Percentiles rank a stretch among this genome's conserved stretches.
Evolutionary conservation across 2,329 filamentous ascomycete genomes (phyloP).

Genomic region (Dendryphion nanum): DNA sequence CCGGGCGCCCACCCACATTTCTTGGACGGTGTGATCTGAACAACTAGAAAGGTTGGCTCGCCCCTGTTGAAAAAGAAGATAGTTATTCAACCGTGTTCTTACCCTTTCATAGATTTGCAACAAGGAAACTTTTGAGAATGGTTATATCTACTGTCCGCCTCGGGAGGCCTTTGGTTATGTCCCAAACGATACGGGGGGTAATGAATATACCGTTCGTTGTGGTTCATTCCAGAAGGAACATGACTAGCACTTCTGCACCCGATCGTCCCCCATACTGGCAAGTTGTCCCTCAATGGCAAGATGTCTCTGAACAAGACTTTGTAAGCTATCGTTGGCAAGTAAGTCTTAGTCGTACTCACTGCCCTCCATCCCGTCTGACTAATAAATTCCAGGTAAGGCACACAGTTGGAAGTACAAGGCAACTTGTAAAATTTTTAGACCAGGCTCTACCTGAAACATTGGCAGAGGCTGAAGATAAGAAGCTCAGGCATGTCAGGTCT

Average conservation of each 20-base stretch:
- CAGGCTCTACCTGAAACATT: slow-evolving; percentile 52
- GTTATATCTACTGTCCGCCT: no score
- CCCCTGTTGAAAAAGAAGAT: no score
- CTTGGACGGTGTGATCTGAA: no score
- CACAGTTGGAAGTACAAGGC: slow-evolving; percentile 30
- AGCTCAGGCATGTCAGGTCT: slow-evolving; percentile 42
- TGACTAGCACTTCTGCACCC: background rate
- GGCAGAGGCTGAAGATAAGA: slow-evolving; percentile 33
- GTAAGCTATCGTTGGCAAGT: slow-evolving; percentile 57
- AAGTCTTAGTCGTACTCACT: slow-evolving; percentile 26
- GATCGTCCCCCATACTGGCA: slow-evolving; percentile 51
- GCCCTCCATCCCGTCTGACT: background rate
- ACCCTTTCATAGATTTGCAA: no score
- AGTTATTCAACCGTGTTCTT: no score
- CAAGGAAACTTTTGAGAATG: no score
- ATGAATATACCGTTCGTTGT: no score
- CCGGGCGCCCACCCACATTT: no score
- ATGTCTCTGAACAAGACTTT: slow-evolving; percentile 51
- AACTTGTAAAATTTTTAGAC: slow-evolving; percentile 51
- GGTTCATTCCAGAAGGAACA: no score
- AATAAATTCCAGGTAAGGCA: background rate
- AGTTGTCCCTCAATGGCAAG: slow-evolving; percentile 49
- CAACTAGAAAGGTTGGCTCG: no score
- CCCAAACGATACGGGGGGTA: no score
- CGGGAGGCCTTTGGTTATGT: no score